phyloP scores from a whole-genome alignment of 2,329 filamentous ascomycete genomes.

The Nemania sp. region DNA sequence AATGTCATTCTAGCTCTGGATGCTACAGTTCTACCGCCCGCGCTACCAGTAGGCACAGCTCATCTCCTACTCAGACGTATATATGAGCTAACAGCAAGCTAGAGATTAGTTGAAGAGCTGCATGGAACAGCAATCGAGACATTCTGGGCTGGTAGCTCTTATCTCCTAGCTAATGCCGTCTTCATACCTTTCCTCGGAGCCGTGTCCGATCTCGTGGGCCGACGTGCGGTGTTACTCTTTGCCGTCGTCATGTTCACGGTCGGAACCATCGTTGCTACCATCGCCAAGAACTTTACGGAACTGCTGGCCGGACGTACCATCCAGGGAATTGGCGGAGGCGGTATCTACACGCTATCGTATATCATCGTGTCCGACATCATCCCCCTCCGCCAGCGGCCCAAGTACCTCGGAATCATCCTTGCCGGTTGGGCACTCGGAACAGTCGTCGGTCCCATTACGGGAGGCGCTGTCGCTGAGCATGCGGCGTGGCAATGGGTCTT shows the following conservation, averaged over 20 bases:
- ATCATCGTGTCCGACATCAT: slow-evolving; percentile 28
- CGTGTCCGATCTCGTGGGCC: slow-evolving; percentile 21
- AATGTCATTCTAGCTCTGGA: slow-evolving; percentile 19
- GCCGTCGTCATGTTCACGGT: slow-evolving; percentile 22
- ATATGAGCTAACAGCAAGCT: slow-evolving; percentile 1
- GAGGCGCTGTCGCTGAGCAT: slow-evolving; percentile 24
- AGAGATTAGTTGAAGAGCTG: slow-evolving; percentile 15
- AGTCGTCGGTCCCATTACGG: slow-evolving; percentile 23
- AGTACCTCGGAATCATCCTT: slow-evolving; percentile 19
- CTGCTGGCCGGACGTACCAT: slow-evolving; percentile 24
- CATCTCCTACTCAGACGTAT: not conserved
- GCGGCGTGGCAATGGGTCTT: slow-evolving; percentile 27
- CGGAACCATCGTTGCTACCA: slow-evolving; percentile 26
- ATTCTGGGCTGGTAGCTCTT: slow-evolving; percentile 26
- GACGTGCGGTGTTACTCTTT: slow-evolving; percentile 7
- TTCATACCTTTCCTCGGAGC: slow-evolving; percentile 15
- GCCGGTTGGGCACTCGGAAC: slow-evolving; percentile 26
- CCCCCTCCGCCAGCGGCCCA: slow-evolving; percentile 28
- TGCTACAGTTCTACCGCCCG: slow-evolving; percentile 14
- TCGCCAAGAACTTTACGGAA: slow-evolving; percentile 11
- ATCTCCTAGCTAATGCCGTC: slow-evolving; percentile 22
- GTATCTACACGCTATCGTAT: slow-evolving; percentile 20
- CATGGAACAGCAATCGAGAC: slow-evolving; percentile 18
- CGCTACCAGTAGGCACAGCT: slow-evolving; percentile 8
- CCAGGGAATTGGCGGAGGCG: slow-evolving; percentile 29